phyloP scores from a whole-genome alignment of 1,284 basidiomycete species.

The Fomitopsis pinicola region DNA sequence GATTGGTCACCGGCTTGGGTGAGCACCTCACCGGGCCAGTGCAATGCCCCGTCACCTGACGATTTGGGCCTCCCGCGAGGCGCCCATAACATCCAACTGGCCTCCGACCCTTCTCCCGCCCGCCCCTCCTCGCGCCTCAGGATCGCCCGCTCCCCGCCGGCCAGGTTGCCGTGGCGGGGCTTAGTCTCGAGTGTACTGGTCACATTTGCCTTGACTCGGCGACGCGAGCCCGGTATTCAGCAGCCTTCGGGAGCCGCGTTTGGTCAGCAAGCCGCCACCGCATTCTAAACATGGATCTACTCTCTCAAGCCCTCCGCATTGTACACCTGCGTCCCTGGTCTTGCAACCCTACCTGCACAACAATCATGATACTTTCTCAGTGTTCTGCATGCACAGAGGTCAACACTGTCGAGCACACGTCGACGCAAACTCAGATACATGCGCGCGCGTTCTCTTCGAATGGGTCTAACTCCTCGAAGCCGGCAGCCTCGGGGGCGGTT shows the following conservation, averaged over 20 bases:
- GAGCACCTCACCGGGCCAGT: not conserved
- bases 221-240: not conserved
- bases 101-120: not conserved
- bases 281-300: not conserved
- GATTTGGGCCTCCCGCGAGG: not conserved
- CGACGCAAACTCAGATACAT: not conserved
- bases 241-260: not conserved
- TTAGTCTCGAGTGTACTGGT: not conserved
- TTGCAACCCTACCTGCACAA: not conserved
- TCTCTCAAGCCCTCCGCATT: not conserved
- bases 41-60: not conserved
- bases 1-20: slow-evolving; percentile 3
- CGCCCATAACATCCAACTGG: not conserved
- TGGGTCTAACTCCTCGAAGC: not conserved
- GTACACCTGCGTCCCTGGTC: not conserved
- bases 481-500: not conserved
- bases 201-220: not conserved
- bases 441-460: not conserved
- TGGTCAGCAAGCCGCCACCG: not conserved
- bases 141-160: not conserved
- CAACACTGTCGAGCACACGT: not conserved
- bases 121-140: not conserved
- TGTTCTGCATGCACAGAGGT: not conserved
- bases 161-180: not conserved
- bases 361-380: not conserved